These are phyloP conservation scores for Aspergillus sp. DNA, from an alignment of 2,329 filamentous ascomycete genomes.

Conservation along the genomic window DNA sequence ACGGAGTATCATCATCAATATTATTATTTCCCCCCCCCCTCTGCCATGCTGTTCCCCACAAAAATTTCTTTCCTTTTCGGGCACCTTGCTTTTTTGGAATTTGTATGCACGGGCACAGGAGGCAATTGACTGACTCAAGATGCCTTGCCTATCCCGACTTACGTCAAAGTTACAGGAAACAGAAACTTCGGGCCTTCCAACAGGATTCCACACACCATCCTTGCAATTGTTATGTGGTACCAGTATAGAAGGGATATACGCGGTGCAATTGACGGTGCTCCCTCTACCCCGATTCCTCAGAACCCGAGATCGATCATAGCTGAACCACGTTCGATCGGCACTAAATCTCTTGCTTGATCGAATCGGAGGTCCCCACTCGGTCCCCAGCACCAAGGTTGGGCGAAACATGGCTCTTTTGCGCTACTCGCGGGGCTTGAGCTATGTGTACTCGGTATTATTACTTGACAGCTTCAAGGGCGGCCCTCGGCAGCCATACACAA, in stretches of 20 bases:
- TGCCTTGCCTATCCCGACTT: background rate
- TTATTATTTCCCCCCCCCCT: too few relatives aligned
- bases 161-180: background rate
- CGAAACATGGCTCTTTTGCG: constrained; percentile 4
- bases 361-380: constrained; percentile 6
- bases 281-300: background rate
- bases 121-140: background rate
- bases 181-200: background rate
- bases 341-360: constrained; percentile 1
- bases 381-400: constrained; percentile 3
- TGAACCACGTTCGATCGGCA: constrained; percentile 4
- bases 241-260: background rate
- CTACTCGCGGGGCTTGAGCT: constrained; percentile 8
- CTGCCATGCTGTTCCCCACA: background rate
- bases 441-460: constrained; percentile 6
- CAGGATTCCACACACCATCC: background rate
- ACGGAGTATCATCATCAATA: too few relatives aligned
- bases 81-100: background rate
- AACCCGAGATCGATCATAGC: background rate
- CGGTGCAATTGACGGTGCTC: background rate
- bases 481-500: constrained; percentile 2
- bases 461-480: constrained; percentile 2
- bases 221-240: too few relatives aligned
- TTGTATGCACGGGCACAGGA: background rate
- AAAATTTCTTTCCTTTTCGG: background rate